Evolutionary conservation across 257 asterid genomes (phyloP).

Genomic region (Gentiana macrophylla): DNA sequence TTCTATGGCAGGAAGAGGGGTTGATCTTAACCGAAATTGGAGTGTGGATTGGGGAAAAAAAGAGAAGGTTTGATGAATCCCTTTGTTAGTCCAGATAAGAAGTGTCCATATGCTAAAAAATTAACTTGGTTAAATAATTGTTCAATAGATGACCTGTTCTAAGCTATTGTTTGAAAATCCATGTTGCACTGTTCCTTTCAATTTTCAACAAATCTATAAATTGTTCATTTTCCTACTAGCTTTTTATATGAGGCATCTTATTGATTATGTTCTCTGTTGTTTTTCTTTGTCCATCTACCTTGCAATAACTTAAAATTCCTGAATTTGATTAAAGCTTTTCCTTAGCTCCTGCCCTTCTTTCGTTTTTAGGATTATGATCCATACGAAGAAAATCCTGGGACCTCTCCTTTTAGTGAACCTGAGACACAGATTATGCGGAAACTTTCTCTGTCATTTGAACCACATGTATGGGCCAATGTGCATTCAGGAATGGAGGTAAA

Average conservation of each 20-base stretch:
- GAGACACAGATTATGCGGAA: constrained; percentile 90
- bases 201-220: too few relatives aligned
- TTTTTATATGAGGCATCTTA: too few relatives aligned
- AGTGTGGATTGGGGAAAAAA: constrained; percentile 97
- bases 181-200: too few relatives aligned
- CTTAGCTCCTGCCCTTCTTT: neutral
- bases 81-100: neutral
- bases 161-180: neutral
- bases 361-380: constrained; percentile 85
- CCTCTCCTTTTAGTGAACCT: constrained; percentile 91
- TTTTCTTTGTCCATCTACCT: too few relatives aligned
- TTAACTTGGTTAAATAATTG: too few relatives aligned
- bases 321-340: neutral
- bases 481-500: constrained; percentile 99
- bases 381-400: constrained; percentile 89
- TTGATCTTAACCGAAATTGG: constrained; percentile 95
- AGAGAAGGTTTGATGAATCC: constrained; percentile 54
- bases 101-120: too few relatives aligned
- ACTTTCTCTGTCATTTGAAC: constrained; percentile 70
- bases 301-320: too few relatives aligned
- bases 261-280: too few relatives aligned
- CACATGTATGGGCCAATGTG: constrained; percentile 97
- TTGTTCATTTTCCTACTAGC: too few relatives aligned
- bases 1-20: constrained; percentile 76
- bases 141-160: neutral